Percentiles rank a stretch among this genome's conserved stretches.
phyloP scores from a whole-genome alignment of 441 rosid species.

The Bocquillonia castaneifolia region DNA sequence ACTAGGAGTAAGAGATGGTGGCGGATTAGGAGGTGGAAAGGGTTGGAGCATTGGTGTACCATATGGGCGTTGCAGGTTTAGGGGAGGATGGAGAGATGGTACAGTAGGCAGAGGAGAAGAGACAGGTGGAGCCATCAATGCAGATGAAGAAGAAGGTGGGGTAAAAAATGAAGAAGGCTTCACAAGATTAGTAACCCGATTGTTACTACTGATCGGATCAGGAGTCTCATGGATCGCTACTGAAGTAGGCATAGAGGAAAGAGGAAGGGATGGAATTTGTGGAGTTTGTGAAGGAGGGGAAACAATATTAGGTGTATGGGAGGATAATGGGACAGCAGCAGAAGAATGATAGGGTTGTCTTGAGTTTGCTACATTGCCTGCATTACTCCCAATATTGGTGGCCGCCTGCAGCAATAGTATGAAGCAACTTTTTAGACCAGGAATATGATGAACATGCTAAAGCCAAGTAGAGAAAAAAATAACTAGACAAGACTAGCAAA shows the following conservation, averaged over 20 bases:
- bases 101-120: conserved; percentile 41
- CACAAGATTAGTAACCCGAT: conserved; percentile 45
- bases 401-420: conserved; percentile 35
- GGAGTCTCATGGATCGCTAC: conserved; percentile 28
- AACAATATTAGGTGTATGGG: conserved; percentile 33
- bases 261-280: conserved; percentile 33
- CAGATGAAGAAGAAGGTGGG: conserved; percentile 42
- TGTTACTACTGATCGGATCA: conserved; percentile 36
- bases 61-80: conserved; percentile 53
- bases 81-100: conserved; percentile 42
- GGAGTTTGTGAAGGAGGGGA: conserved; percentile 35
- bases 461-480: neutral
- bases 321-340: conserved; percentile 33
- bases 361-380: conserved; percentile 31
- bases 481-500: neutral
- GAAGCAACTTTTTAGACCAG: neutral
- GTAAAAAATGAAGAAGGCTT: conserved; percentile 57
- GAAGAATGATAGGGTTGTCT: conserved; percentile 40
- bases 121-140: conserved; percentile 41
- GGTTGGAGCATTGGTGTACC: conserved; percentile 71
- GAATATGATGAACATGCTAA: neutral
- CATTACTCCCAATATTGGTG: conserved; percentile 36
- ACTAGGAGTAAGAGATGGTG: conserved; percentile 54
- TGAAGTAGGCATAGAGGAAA: conserved; percentile 35
- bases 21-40: conserved; percentile 68